Evolutionary conservation across 1,284 basidiomycete species (phyloP).

Genomic region (Binderoboletus segoi): DNA sequence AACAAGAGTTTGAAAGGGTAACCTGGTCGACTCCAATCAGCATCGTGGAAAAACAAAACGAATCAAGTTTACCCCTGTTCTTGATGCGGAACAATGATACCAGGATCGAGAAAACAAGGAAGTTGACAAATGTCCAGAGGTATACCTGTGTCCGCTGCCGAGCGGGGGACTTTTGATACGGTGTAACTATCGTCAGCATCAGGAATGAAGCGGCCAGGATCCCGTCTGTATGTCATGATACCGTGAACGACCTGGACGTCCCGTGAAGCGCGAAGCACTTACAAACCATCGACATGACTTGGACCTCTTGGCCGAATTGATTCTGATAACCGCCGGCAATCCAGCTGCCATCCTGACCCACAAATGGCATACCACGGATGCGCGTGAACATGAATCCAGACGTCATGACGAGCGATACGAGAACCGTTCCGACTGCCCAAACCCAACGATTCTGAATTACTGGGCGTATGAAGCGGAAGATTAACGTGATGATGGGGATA

Average conservation of each 20-base stretch:
- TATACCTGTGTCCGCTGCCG: slow-evolving; percentile 88
- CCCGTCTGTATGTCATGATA: slow-evolving; percentile 63
- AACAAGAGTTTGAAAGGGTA: slow-evolving; percentile 81
- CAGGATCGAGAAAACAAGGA: slow-evolving; percentile 87
- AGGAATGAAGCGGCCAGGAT: slow-evolving; percentile 80
- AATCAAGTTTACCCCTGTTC: slow-evolving; percentile 67
- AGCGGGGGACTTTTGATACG: slow-evolving; percentile 72
- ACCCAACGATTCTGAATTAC: slow-evolving; percentile 78
- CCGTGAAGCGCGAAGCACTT: slow-evolving; percentile 34
- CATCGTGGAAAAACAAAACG: neutral
- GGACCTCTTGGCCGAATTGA: slow-evolving; percentile 92
- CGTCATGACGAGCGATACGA: slow-evolving; percentile 81
- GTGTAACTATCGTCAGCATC: slow-evolving; percentile 82
- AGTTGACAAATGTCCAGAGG: slow-evolving; percentile 82
- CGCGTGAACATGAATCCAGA: slow-evolving; percentile 96
- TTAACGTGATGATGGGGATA: slow-evolving; percentile 47
- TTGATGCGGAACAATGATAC: slow-evolving; percentile 91
- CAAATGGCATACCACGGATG: slow-evolving; percentile 83
- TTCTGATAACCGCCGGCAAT: slow-evolving; percentile 88
- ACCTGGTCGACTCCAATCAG: slow-evolving; percentile 41
- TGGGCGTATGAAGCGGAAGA: slow-evolving; percentile 66
- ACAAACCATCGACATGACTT: slow-evolving; percentile 89
- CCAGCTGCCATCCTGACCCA: slow-evolving; percentile 70
- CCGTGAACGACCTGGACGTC: slow-evolving; percentile 6
- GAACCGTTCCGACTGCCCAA: slow-evolving; percentile 70